Conservation (phyloP, 148 eudicot species). For the Polygonum maritimum region DNA sequence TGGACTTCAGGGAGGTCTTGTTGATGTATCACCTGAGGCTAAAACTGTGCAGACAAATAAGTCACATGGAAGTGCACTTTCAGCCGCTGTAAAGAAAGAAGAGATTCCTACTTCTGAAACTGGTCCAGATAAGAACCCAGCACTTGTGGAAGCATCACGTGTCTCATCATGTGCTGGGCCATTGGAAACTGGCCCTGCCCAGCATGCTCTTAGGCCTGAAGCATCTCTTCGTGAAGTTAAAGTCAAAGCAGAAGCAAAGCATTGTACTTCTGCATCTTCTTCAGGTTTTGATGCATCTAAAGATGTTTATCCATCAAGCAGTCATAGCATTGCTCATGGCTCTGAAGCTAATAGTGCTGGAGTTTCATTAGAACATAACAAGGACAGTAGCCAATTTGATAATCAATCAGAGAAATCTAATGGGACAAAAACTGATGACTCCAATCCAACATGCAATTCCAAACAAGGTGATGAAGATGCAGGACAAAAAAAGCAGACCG, state of each 20-base stretch:
- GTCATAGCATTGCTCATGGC: slow-evolving; percentile 17
- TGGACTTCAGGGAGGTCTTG: slow-evolving; percentile 25
- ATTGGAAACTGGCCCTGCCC: slow-evolving; percentile 14
- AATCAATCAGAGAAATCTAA: slow-evolving; percentile 16
- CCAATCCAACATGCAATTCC: slow-evolving; percentile 10
- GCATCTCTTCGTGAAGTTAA: slow-evolving; percentile 19
- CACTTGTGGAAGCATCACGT: slow-evolving; percentile 14
- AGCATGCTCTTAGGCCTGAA: slow-evolving; percentile 19
- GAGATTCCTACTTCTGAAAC: slow-evolving; percentile 15
- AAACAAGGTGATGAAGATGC: slow-evolving; percentile 23
- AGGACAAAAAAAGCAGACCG: slow-evolving; percentile 21
- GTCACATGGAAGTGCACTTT: slow-evolving; percentile 20
- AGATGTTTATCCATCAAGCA: slow-evolving; percentile 20
- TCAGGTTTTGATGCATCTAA: slow-evolving; percentile 13
- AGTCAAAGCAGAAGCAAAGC: slow-evolving; percentile 15
- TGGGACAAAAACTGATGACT: slow-evolving; percentile 15
- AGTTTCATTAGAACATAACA: slow-evolving; percentile 20
- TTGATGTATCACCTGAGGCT: slow-evolving; percentile 24
- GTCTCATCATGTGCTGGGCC: slow-evolving; percentile 28
- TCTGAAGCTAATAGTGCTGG: slow-evolving; percentile 20
- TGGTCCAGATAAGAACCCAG: slow-evolving; percentile 17
- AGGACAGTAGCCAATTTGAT: slow-evolving; percentile 19
- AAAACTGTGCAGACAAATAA: slow-evolving; percentile 18
- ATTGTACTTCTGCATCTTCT: slow-evolving; percentile 19
- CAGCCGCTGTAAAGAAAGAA: slow-evolving; percentile 19